These are phyloP conservation scores for Solanum verrucosum DNA, from an alignment of 257 asterid species.

Conservation along the genomic window DNA sequence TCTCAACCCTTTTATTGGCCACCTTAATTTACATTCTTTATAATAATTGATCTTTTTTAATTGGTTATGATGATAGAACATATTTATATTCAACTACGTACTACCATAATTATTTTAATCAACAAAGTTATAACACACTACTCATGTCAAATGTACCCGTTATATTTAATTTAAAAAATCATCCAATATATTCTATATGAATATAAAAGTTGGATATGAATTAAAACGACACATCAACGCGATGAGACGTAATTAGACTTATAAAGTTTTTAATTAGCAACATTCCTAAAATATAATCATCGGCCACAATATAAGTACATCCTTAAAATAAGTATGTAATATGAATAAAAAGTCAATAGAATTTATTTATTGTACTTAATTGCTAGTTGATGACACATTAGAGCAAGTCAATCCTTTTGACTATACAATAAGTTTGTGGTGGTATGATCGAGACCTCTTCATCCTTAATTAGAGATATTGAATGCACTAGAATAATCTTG, in stretches of 20 bases:
- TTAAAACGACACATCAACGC: too few species aligned
- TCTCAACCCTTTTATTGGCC: not conserved
- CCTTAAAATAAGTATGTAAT: not conserved
- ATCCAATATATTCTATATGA: too few species aligned
- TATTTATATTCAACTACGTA: not conserved
- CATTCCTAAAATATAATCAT: not conserved
- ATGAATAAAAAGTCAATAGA: too few species aligned
- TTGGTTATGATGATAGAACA: not conserved
- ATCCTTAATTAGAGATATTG: too few species aligned
- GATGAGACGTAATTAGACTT: too few species aligned
- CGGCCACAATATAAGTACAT: not conserved
- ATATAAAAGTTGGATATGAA: too few species aligned
- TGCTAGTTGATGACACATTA: not conserved
- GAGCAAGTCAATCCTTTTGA: not conserved
- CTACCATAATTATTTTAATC: not conserved
- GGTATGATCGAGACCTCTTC: too few species aligned
- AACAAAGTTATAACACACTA: not conserved
- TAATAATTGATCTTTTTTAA: not conserved
- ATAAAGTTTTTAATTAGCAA: not conserved
- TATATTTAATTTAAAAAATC: not conserved
- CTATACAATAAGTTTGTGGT: too few species aligned
- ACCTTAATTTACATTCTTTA: not conserved
- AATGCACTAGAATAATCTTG: too few species aligned
- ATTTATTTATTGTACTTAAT: not conserved
- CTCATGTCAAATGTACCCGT: not conserved